Evolutionary conservation across 1,284 basidiomycete species (phyloP).

Genomic region (Bjerkandera adusta): DNA sequence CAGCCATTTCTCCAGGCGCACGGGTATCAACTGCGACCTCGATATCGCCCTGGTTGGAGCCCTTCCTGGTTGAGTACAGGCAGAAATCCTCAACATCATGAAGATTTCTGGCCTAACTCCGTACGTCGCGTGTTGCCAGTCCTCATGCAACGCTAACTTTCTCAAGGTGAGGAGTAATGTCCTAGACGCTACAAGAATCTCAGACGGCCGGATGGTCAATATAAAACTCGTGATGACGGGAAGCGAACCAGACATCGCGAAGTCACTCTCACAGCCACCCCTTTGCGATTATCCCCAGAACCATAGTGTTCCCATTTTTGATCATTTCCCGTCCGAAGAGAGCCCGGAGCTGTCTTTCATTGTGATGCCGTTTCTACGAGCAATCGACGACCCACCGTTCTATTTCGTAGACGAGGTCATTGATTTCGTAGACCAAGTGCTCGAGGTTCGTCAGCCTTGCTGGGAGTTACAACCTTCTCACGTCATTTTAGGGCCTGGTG

Average conservation of each 20-base stretch:
- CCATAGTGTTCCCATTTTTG: background rate
- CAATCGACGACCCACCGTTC: background rate
- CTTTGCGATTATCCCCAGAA: background rate
- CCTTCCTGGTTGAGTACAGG: background rate
- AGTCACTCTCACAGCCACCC: background rate
- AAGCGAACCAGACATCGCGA: background rate
- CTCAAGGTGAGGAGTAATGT: background rate
- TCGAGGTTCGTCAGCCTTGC: background rate
- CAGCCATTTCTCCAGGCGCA: background rate
- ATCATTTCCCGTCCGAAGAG: background rate
- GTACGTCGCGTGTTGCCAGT: background rate
- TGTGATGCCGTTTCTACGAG: background rate
- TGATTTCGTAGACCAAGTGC: background rate
- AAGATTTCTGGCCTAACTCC: constrained; percentile 4
- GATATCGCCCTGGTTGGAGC: background rate
- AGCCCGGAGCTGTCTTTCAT: background rate
- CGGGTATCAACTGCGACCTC: background rate
- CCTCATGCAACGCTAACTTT: background rate
- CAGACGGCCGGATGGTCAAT: background rate
- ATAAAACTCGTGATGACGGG: background rate
- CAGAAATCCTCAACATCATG: constrained; percentile 3
- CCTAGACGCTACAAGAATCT: background rate
- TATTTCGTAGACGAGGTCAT: background rate
- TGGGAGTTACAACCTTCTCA: no score
- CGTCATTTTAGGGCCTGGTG: background rate